Evolutionary conservation across 495 filamentous ascomycete genomes (phyloP).

Genomic region (Penicillium canariense): DNA sequence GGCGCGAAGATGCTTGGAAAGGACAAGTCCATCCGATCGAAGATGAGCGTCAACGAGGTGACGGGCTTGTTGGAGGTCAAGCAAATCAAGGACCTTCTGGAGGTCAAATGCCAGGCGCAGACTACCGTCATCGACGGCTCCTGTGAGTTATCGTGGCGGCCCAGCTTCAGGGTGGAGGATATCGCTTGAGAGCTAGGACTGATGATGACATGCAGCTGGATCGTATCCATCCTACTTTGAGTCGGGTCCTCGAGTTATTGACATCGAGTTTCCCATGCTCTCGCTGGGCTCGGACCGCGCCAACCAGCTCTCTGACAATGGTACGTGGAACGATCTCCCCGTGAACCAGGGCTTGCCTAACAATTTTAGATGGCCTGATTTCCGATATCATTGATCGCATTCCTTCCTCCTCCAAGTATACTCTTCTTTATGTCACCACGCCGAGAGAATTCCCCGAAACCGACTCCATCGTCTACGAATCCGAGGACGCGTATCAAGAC

Average conservation of each 20-base stretch:
- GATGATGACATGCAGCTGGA: constrained; percentile 35
- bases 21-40: constrained; percentile 49
- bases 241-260: constrained; percentile 46
- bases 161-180: neutral
- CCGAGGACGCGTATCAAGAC: constrained; percentile 46
- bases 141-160: constrained; percentile 46
- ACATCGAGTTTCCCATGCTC: constrained; percentile 52
- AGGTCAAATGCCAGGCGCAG: constrained; percentile 52
- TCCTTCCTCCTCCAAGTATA: constrained; percentile 55
- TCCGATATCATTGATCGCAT: constrained; percentile 55
- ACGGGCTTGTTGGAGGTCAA: constrained; percentile 58
- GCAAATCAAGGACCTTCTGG: constrained; percentile 50
- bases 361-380: constrained; percentile 55
- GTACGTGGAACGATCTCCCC: constrained; percentile 27
- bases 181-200: constrained; percentile 6
- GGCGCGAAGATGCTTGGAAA: constrained; percentile 49
- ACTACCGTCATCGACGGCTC: constrained; percentile 58
- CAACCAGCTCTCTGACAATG: constrained; percentile 47
- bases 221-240: constrained; percentile 45
- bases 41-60: constrained; percentile 58
- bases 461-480: constrained; percentile 48
- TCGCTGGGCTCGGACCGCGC: constrained; percentile 37
- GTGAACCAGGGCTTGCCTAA: neutral
- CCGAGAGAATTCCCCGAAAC: constrained; percentile 41
- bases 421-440: constrained; percentile 60